Evolutionary conservation across 2,329 filamentous ascomycete genomes (phyloP).

Genomic region (Calonectria fujianensis): DNA sequence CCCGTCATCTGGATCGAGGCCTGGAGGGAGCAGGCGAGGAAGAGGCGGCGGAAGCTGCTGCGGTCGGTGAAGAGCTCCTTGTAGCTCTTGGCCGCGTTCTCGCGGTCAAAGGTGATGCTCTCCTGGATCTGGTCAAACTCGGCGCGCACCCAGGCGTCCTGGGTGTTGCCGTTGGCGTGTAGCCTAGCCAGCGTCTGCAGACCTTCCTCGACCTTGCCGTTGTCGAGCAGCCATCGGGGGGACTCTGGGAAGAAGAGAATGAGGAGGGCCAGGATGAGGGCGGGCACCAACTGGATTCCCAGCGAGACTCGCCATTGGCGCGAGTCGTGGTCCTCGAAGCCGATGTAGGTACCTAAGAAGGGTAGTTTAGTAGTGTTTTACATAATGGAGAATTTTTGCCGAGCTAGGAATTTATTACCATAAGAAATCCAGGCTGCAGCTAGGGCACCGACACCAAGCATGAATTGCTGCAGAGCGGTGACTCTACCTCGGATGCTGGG

Average conservation of each 20-base stretch:
- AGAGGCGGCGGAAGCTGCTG: conserved; percentile 82
- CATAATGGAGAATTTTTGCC: not conserved
- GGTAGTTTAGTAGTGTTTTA: conserved; percentile 7
- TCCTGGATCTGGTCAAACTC: conserved; percentile 84
- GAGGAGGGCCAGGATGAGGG: conserved; percentile 76
- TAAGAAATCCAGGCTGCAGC: conserved; percentile 84
- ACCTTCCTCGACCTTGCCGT: conserved; percentile 79
- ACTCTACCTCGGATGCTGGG: conserved; percentile 85
- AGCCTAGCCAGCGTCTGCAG: conserved; percentile 80
- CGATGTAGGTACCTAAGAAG: conserved; percentile 55
- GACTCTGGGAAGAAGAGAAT: conserved; percentile 84
- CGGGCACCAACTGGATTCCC: conserved; percentile 83
- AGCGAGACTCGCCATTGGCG: conserved; percentile 66
- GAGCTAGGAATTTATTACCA: conserved; percentile 64
- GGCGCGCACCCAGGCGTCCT: conserved; percentile 81
- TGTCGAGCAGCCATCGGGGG: conserved; percentile 84
- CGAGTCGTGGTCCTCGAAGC: conserved; percentile 54
- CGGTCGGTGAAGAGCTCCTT: conserved; percentile 77
- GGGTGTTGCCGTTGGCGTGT: conserved; percentile 80
- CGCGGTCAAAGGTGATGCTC: conserved; percentile 78
- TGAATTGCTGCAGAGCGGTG: conserved; percentile 87
- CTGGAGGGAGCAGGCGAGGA: conserved; percentile 81
- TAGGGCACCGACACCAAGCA: conserved; percentile 85
- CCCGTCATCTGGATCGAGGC: conserved; percentile 86
- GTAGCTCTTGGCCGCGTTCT: conserved; percentile 82